These are phyloP conservation scores for Volvariella volvacea DNA, from an alignment of 1,284 basidiomycete species.

Conservation along the genomic window DNA sequence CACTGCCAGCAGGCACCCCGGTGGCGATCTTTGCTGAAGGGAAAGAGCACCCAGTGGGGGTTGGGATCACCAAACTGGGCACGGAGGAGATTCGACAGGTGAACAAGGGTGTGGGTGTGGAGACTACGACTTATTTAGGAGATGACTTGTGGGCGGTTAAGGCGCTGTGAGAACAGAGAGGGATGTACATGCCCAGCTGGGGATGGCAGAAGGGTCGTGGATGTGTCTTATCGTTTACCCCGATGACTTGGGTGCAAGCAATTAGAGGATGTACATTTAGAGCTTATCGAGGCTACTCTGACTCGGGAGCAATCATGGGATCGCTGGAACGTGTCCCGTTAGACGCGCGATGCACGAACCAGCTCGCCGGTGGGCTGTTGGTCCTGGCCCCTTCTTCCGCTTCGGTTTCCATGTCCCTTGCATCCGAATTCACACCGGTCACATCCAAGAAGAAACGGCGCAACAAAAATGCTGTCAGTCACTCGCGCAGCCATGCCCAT, in stretches of 20 bases:
- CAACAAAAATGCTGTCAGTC: slow-evolving; percentile 14
- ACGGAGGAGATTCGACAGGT: slow-evolving; percentile 87
- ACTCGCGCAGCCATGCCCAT: slow-evolving; percentile 16
- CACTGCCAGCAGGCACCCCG: slow-evolving; percentile 61
- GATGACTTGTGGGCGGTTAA: slow-evolving; percentile 86
- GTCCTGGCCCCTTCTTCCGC: not conserved
- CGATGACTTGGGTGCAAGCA: not conserved
- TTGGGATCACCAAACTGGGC: slow-evolving; percentile 79
- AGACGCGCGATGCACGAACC: too few species aligned
- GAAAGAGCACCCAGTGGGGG: slow-evolving; percentile 89
- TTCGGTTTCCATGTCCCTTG: too few species aligned
- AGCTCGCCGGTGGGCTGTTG: not conserved
- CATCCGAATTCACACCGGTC: slow-evolving; percentile 33
- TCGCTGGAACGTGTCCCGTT: too few species aligned
- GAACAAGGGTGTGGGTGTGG: slow-evolving; percentile 90
- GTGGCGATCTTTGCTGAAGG: slow-evolving; percentile 93
- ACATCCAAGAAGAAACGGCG: slow-evolving; percentile 33
- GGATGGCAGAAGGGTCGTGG: too few species aligned
- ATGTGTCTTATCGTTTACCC: too few species aligned
- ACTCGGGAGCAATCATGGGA: too few species aligned
- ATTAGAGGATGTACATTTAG: not conserved
- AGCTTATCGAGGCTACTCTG: slow-evolving; percentile 2
- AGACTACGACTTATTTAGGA: slow-evolving; percentile 80
- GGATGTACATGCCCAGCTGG: not conserved
- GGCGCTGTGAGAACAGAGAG: slow-evolving; percentile 45